Conservation (phyloP, 2,329 filamentous ascomycete genomes). For the Cryphonectria parasitica region DNA sequence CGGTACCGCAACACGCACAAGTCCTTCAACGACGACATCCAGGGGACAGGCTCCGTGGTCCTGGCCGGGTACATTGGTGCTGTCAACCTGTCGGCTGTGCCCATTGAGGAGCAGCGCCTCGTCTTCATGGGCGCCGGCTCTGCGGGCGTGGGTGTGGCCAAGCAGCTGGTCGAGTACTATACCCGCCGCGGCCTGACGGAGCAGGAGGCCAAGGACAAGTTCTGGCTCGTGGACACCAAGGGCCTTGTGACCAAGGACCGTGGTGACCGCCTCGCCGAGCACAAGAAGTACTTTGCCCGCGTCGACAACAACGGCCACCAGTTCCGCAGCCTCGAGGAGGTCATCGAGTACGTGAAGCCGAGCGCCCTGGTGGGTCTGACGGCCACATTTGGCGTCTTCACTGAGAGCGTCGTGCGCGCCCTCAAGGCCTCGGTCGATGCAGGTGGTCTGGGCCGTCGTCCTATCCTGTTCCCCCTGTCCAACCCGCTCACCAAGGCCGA, state of each 20-base stretch:
- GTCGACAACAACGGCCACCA: constrained; percentile 67
- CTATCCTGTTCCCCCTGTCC: constrained; percentile 94
- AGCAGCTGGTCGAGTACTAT: constrained; percentile 97
- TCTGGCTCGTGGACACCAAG: constrained; percentile 97
- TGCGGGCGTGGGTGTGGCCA: constrained; percentile 94
- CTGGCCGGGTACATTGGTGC: constrained; percentile 76
- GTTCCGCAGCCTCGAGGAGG: constrained; percentile 82
- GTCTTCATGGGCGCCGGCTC: constrained; percentile 97
- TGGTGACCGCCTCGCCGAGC: constrained; percentile 89
- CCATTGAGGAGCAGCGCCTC: constrained; percentile 86
- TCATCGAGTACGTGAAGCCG: constrained; percentile 93
- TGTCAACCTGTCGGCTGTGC: constrained; percentile 84
- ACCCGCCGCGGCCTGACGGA: constrained; percentile 89
- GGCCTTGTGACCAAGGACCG: constrained; percentile 92
- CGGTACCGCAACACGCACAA: constrained; percentile 87
- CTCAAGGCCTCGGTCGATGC: constrained; percentile 67
- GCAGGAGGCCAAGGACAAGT: constrained; percentile 84
- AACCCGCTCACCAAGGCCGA: constrained; percentile 97
- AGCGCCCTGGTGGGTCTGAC: constrained; percentile 94
- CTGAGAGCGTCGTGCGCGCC: constrained; percentile 78
- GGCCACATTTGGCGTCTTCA: constrained; percentile 94
- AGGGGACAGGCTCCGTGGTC: constrained; percentile 95
- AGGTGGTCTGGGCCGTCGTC: constrained; percentile 71
- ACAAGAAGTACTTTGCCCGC: constrained; percentile 76
- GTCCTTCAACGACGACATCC: constrained; percentile 98